phyloP scores from a whole-genome alignment of 2,329 filamentous ascomycete genomes.

The Verticillium albo-atrum region DNA sequence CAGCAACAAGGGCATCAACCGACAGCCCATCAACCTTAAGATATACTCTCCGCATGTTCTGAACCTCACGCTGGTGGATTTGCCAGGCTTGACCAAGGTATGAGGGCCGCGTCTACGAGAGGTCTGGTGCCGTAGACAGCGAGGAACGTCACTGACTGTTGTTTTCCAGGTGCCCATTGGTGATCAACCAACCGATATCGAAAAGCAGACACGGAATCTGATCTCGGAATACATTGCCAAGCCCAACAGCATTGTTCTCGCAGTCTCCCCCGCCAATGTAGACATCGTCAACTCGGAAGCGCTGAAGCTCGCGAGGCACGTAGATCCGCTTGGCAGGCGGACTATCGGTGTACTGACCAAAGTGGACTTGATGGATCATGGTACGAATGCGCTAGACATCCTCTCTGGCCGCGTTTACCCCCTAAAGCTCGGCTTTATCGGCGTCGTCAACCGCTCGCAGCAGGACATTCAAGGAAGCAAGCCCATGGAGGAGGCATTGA shows the following conservation, averaged over 20 bases:
- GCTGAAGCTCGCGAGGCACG: conserved; percentile 92
- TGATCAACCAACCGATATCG: conserved; percentile 94
- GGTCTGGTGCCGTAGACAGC: not conserved
- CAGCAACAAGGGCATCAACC: conserved; percentile 97
- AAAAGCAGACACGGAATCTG: conserved; percentile 94
- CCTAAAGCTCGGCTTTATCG: conserved; percentile 94
- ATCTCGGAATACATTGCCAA: conserved; percentile 99
- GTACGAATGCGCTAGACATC: conserved; percentile 95
- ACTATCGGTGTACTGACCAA: conserved; percentile 98
- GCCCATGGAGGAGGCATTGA: conserved; percentile 85
- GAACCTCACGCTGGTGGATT: conserved; percentile 91
- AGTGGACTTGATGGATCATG: conserved; percentile 97
- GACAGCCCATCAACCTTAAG: conserved; percentile 96
- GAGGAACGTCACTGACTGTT: not conserved
- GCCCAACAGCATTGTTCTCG: conserved; percentile 95
- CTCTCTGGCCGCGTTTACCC: conserved; percentile 96
- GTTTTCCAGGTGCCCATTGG: conserved; percentile 77
- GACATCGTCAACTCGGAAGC: conserved; percentile 98
- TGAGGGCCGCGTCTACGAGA: conserved; percentile 8
- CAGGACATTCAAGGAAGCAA: conserved; percentile 97
- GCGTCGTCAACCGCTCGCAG: conserved; percentile 95
- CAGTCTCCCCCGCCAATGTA: conserved; percentile 95
- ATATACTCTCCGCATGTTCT: conserved; percentile 97
- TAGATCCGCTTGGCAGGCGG: conserved; percentile 87
- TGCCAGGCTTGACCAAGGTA: conserved; percentile 93